Base-by-base conservation (phyloP, 108 stramenopile species). In the Skeletonema grethae region DNA sequence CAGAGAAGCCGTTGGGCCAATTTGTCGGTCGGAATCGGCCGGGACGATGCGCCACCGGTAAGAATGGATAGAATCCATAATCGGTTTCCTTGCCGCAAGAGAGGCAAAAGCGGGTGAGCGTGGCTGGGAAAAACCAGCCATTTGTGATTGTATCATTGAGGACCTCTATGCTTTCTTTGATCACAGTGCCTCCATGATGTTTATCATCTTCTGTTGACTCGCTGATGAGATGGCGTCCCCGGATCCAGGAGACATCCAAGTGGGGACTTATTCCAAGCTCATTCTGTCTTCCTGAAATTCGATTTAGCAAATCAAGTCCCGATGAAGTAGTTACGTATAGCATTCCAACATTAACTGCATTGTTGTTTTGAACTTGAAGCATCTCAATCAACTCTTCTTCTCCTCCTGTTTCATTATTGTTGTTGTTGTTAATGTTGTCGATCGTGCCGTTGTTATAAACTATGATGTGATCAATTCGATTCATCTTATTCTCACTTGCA, bases 381-480 rank as follows among this genome's bases (percentile, higher is more conserved):
- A 79, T 79, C 38, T 79, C 66, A 39, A 79, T 31, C 61, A 79
- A 56, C 32, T 68, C 11, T 38, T 71, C 70, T 28, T 63, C 70
- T 7, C 24, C 56, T 3, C 57, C 30, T 18, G n/a, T 57, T 22
- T 38, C 34, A 59, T 57, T 48, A 25, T 59, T 55, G 5, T 31
- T 41, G 12, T 58, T 24, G 50, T 53, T 22, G 22, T 60, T 55
- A 2, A 30, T 55, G 12, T 58, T 24, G 50, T 53, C 50, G 22
- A 53, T 28, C 12, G 77, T 78, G 16, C 63, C 70, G 38, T 79
- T 79, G 66, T 79, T 79, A 38, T 72, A 72, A 5, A 79, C 66
- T 50, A 79, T 63, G 15, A 79, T 61, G 48, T 79, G 35, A 3
- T 57, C 46, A 53, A 79, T 79, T 3, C 65, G 77, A 45, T 79